Conservation (phyloP, 768 basidiomycete genomes). For the Hygrophoropsis aurantiaca region DNA sequence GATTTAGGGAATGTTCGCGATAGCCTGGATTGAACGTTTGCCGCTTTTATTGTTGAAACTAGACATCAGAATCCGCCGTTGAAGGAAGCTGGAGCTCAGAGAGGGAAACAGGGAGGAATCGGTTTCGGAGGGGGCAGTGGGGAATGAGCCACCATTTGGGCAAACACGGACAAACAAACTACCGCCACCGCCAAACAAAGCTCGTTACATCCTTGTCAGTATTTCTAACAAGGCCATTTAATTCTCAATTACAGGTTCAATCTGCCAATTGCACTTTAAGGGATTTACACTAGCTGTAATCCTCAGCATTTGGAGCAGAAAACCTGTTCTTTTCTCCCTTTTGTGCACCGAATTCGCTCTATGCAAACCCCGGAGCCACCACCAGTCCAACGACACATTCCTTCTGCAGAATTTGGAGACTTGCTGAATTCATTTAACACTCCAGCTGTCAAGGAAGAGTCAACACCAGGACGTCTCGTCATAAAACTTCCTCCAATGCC, state of each 20-base stretch:
- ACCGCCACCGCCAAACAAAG: slow-evolving; percentile 35
- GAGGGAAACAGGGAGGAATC: slow-evolving; percentile 22
- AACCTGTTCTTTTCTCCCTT: slow-evolving; percentile 1
- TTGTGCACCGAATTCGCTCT: slow-evolving; percentile 3
- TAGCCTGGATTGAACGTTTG: neutral
- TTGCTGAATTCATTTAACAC: neutral
- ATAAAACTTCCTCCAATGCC: slow-evolving; percentile 24
- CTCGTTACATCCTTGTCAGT: slow-evolving; percentile 18
- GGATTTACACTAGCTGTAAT: too few species aligned
- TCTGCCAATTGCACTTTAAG: too few species aligned
- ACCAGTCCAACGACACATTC: neutral
- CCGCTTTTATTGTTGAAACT: neutral
- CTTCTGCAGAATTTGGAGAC: neutral
- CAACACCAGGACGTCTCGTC: slow-evolving; percentile 17
- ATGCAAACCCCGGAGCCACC: slow-evolving; percentile 11
- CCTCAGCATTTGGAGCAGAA: neutral
- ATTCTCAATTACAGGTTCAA: too few species aligned
- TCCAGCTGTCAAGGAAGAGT: slow-evolving; percentile 6
- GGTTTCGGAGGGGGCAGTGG: slow-evolving; percentile 22
- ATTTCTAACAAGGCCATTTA: slow-evolving; percentile 16
- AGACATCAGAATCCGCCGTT: neutral
- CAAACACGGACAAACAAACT: slow-evolving; percentile 29
- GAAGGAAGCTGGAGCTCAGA: slow-evolving; percentile 14
- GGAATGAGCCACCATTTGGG: slow-evolving; percentile 7
- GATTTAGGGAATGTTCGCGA: neutral